Evolutionary conservation across 2,329 filamentous ascomycete genomes (phyloP).

Genomic region (Thelonectria blattea): DNA sequence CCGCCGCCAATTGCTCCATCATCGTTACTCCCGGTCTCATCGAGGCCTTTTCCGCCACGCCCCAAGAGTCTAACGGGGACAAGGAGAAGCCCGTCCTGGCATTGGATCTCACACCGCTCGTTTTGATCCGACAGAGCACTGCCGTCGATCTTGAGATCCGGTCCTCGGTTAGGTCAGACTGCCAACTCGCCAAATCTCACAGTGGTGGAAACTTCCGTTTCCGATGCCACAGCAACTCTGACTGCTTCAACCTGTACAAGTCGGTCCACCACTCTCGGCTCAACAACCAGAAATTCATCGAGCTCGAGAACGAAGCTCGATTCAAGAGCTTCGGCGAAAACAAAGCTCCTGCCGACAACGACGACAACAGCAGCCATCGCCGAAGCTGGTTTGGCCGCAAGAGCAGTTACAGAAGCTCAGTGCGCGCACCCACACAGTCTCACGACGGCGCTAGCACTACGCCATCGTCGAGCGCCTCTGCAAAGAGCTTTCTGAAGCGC

Average conservation of each 20-base stretch:
- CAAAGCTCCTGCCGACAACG: conserved; percentile 56
- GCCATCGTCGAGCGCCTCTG: conserved; percentile 65
- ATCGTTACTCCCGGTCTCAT: conserved; percentile 64
- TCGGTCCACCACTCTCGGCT: conserved; percentile 88
- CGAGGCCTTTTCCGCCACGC: conserved; percentile 57
- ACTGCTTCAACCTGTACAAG: conserved; percentile 82
- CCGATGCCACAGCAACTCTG: conserved; percentile 75
- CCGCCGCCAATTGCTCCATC: conserved; percentile 58
- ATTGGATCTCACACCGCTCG: conserved; percentile 88
- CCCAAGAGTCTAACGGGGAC: conserved; percentile 27
- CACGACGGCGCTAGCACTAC: conserved; percentile 76
- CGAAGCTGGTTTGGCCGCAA: conserved; percentile 67
- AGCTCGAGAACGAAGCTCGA: conserved; percentile 68
- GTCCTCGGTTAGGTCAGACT: conserved; percentile 78
- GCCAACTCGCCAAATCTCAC: conserved; percentile 67
- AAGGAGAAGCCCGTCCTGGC: conserved; percentile 62
- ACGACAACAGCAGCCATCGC: conserved; percentile 53
- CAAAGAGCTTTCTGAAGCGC: conserved; percentile 80
- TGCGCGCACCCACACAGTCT: conserved; percentile 68
- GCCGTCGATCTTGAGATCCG: conserved; percentile 93
- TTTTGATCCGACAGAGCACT: conserved; percentile 88
- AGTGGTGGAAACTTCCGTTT: conserved; percentile 85
- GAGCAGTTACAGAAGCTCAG: conserved; percentile 69
- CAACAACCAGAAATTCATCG: conserved; percentile 88
- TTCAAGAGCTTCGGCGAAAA: conserved; percentile 74